Conservation (phyloP, 2,329 filamentous ascomycete genomes). For the Colletotrichum falcatum region DNA sequence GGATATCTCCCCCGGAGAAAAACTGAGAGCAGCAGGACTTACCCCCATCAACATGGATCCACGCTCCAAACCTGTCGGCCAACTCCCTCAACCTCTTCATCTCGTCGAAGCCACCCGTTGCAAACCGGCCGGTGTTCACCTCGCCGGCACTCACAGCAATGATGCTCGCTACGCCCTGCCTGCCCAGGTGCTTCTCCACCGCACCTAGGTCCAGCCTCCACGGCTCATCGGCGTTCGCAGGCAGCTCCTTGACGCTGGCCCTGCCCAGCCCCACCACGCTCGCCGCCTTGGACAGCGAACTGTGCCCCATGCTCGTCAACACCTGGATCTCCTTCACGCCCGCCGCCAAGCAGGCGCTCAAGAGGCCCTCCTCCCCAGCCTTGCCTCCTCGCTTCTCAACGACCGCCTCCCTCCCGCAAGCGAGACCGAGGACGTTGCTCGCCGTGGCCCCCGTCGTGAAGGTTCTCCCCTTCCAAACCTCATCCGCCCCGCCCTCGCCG, state of each 20-base stretch:
- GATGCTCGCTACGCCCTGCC: constrained; percentile 72
- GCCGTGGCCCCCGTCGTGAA: constrained; percentile 75
- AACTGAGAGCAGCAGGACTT: constrained; percentile 43
- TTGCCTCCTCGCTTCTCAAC: constrained; percentile 56
- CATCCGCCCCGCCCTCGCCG: constrained; percentile 58
- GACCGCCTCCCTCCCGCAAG: constrained; percentile 73
- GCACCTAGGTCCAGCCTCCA: constrained; percentile 77
- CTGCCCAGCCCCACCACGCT: constrained; percentile 84
- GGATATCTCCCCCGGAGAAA: constrained; percentile 19
- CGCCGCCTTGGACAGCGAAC: constrained; percentile 85
- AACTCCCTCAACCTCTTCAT: constrained; percentile 73
- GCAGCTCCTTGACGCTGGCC: constrained; percentile 72
- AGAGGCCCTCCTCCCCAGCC: constrained; percentile 77
- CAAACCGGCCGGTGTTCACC: constrained; percentile 89
- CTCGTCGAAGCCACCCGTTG: constrained; percentile 68
- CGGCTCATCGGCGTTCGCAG: constrained; percentile 62
- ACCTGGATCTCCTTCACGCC: constrained; percentile 78
- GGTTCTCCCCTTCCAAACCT: constrained; percentile 69
- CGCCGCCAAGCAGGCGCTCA: constrained; percentile 72
- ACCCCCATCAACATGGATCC: constrained; percentile 91
- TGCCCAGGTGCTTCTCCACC: constrained; percentile 70
- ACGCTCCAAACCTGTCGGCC: constrained; percentile 79
- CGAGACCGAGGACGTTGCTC: constrained; percentile 84
- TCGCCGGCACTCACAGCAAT: constrained; percentile 87
- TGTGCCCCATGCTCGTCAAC: constrained; percentile 85